Base-by-base conservation (phyloP, 2,329 filamentous ascomycete genomes). In the Plenodomus tracheiphilus region DNA sequence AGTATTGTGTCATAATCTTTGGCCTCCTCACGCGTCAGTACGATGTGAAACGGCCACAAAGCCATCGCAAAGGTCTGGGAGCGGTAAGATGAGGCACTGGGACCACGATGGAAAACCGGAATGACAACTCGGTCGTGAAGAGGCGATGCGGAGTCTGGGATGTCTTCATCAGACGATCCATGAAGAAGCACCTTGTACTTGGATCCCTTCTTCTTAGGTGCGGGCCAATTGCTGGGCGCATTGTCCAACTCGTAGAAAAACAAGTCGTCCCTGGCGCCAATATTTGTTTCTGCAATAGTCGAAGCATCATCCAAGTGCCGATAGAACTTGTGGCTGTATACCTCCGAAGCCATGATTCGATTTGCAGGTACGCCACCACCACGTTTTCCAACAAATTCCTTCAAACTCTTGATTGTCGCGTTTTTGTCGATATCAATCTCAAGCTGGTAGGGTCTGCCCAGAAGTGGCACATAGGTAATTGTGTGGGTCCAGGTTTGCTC, bases 241-340 rank as follows among this genome's bases (percentile, higher is more conserved):
- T 81, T 77, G 51, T 96, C 91, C 7, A 97, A 73, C 72, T 99
- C 93, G 63, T 88, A 87, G 21, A 91, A 81, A 10, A 83, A 83
- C 39, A 89, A 77, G 46, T 88, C 83, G 49, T 88, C 88, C 18
- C 74, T 77, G 0, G 66, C 55, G 19, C 77, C 72, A 45, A 97
- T 92, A 42, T 75, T 76, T 40, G 86, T 84, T 47, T 96, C 91
- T 0, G 85, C 85, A 9, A 92, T 85, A 7, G 78, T 76, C 17
- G 59, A 57, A 10, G 59, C 51, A 62, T 97, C 89, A 19, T 90
- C 83, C 58, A 94, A 91, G 41, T 90, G 81, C 66, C 91, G 93
- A 78, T 92, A 97, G 71, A 97, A 92, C 60, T 87, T 91, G 59
- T 85, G 79, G 59, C 85, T 88, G 69, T 90, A 96, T 42, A 95